Conservation (phyloP, 257 asterid genomes). For the Capsicum pubescens region DNA sequence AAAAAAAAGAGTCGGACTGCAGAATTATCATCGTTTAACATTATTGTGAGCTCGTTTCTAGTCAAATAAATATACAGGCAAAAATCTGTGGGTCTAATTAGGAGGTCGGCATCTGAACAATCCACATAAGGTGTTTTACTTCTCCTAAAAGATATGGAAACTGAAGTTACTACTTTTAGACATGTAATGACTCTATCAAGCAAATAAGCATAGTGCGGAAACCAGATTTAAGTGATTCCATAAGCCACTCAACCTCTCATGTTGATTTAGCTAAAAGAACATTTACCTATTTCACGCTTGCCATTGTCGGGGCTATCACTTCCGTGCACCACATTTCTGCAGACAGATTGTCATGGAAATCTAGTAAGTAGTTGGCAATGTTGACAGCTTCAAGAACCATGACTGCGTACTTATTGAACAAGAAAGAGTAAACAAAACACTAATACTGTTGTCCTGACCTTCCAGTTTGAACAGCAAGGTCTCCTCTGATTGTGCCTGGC, state of each 20-base stretch:
- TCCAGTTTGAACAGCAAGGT: constrained; percentile 95
- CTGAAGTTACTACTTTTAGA: not conserved
- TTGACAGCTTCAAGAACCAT: constrained; percentile 4
- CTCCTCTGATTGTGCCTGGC: constrained; percentile 98
- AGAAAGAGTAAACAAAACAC: not conserved
- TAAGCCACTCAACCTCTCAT: not conserved
- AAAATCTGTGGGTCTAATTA: not conserved
- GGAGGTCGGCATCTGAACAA: not conserved
- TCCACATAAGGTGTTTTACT: not conserved
- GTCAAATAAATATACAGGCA: not conserved
- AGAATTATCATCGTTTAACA: not conserved
- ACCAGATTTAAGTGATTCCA: not conserved
- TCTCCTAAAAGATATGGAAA: not conserved
- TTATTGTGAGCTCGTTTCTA: not conserved
- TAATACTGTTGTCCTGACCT: constrained; percentile 52
- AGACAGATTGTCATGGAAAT: constrained; percentile 19
- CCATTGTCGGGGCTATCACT: constrained; percentile 97
- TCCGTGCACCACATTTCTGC: constrained; percentile 97
- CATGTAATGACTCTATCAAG: not conserved
- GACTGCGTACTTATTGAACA: not conserved
- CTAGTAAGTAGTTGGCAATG: not conserved
- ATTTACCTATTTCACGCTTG: constrained; percentile 78
- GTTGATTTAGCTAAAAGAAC: not conserved
- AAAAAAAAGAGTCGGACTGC: not conserved
- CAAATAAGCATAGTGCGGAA: not conserved